Percentiles rank a stretch among this genome's conserved stretches.
These are phyloP conservation scores for Botrytis byssoidea DNA, from an alignment of 2,329 filamentous ascomycete genomes.

Conservation along the genomic window DNA sequence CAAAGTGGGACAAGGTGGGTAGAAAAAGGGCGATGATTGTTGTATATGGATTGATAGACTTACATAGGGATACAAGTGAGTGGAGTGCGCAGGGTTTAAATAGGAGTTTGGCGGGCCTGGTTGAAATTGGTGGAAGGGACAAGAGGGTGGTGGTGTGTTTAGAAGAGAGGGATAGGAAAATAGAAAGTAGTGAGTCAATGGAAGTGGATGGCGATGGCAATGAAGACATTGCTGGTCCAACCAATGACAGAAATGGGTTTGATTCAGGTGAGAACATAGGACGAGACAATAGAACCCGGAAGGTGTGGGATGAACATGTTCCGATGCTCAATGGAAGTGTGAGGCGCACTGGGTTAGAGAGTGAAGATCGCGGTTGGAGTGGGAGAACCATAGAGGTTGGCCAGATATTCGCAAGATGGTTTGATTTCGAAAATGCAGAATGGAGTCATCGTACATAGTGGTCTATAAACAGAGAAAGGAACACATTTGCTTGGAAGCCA, in stretches of 20 bases:
- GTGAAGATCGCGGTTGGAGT: constrained; percentile 54
- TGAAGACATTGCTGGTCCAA: background rate
- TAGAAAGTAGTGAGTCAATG: background rate
- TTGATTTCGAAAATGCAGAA: constrained; percentile 48
- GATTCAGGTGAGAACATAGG: background rate
- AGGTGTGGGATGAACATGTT: constrained; percentile 50
- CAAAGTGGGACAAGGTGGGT: constrained; percentile 13
- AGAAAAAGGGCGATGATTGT: constrained; percentile 46
- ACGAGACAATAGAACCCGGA: constrained; percentile 19
- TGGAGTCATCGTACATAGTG: constrained; percentile 35
- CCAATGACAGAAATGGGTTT: background rate
- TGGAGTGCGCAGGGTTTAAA: constrained; percentile 74
- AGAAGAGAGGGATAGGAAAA: constrained; percentile 44
- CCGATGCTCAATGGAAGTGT: constrained; percentile 61
- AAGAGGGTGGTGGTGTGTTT: constrained; percentile 48
- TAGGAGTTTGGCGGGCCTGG: constrained; percentile 58
- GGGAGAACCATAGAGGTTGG: constrained; percentile 58
- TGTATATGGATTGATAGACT: constrained; percentile 61
- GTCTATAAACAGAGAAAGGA: background rate
- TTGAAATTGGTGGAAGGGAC: constrained; percentile 56
- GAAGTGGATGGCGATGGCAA: background rate
- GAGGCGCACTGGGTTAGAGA: constrained; percentile 43
- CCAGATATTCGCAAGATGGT: constrained; percentile 65
- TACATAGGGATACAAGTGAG: constrained; percentile 67
- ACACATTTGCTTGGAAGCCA: constrained; percentile 25